Evolutionary conservation across 2,329 filamentous ascomycete genomes (phyloP), one percentile per base, ranked within the genome.

Genomic region (Fusarium coicis): DNA sequence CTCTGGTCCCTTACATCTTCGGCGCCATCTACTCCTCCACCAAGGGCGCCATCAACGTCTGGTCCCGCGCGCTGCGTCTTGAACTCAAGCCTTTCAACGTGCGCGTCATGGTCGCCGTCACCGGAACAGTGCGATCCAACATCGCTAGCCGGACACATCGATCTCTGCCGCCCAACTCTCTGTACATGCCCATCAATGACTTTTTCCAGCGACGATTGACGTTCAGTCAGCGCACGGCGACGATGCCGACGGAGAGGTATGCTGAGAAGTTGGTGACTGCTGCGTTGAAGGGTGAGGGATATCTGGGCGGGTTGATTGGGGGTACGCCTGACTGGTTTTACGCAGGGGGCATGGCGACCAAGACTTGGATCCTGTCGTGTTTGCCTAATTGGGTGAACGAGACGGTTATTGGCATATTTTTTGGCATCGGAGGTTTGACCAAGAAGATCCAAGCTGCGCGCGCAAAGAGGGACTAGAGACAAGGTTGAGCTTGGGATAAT

Each of bases 41-140:
- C 76, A 90, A 90, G 82, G 87, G 84, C 57, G 88, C 88, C 56
- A 80, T 90, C 40, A 83, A 84, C 63, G 81, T 83, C 6, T 89
- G 88, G 80, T 88, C 86, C 50, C 87, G 87, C 65, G 85, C 84
- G 1, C 80, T 90, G 36, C 86, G 88, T 30, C 79, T 87, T 55
- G 88, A 90, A 73, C 82, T 90, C 44, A 82, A 83, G 49, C 88
- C 87, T 2, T 86, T 89, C 50, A 83, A 83, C 73, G 87, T 90
- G 15, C 85, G 88, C 70, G 88, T 90, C 78, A 89, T 89, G 84
- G 84, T 88, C 23, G 85, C 85, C 75, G 85, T 89, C 81, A 85
- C 87, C 1, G 88, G 88, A 30, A 88, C 87, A 5, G 86, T 89
- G 18, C 80, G 80, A 46, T 87, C 85, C 74, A 85, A 87, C 78